Evolutionary conservation across 2,329 filamentous ascomycete species (phyloP).

Genomic region (Hypomyces rosellus): DNA sequence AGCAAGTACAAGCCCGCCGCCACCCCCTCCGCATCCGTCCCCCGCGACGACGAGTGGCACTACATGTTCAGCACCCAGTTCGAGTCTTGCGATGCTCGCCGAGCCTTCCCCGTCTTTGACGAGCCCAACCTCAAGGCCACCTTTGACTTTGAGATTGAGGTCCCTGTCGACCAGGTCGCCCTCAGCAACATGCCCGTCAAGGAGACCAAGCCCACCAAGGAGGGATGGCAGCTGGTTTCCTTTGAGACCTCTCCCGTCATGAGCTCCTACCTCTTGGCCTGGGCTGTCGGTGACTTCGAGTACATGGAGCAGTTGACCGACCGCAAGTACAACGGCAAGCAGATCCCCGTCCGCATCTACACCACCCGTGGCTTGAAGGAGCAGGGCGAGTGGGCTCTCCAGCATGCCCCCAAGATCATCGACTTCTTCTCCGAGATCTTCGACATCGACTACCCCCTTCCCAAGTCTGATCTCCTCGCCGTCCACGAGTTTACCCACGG

Average conservation of each 20-base stretch:
- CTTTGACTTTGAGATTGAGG: conserved; percentile 88
- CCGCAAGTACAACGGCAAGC: conserved; percentile 84
- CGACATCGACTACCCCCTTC: conserved; percentile 84
- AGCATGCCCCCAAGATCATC: conserved; percentile 87
- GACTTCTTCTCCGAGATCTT: conserved; percentile 97
- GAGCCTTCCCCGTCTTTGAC: conserved; percentile 96
- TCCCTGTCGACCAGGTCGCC: conserved; percentile 80
- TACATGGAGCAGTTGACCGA: conserved; percentile 89
- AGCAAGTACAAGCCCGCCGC: conserved; percentile 84
- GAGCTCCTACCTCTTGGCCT: conserved; percentile 86
- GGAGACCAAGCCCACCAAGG: conserved; percentile 49
- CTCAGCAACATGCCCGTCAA: conserved; percentile 95
- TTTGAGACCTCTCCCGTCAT: conserved; percentile 84
- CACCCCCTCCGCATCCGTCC: conserved; percentile 68
- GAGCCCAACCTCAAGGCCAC: conserved; percentile 96
- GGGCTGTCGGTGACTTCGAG: conserved; percentile 96
- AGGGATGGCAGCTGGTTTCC: conserved; percentile 65
- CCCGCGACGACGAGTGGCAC: conserved; percentile 61
- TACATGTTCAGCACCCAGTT: conserved; percentile 95
- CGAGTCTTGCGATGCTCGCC: conserved; percentile 88
- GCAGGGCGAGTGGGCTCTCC: conserved; percentile 81
- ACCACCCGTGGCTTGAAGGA: conserved; percentile 91
- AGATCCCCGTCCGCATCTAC: conserved; percentile 89
- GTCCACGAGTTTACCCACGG: conserved; percentile 87
- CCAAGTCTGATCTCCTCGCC: conserved; percentile 84